phyloP scores from a whole-genome alignment of 768 basidiomycete genomes.

The Mycena vitilis region DNA sequence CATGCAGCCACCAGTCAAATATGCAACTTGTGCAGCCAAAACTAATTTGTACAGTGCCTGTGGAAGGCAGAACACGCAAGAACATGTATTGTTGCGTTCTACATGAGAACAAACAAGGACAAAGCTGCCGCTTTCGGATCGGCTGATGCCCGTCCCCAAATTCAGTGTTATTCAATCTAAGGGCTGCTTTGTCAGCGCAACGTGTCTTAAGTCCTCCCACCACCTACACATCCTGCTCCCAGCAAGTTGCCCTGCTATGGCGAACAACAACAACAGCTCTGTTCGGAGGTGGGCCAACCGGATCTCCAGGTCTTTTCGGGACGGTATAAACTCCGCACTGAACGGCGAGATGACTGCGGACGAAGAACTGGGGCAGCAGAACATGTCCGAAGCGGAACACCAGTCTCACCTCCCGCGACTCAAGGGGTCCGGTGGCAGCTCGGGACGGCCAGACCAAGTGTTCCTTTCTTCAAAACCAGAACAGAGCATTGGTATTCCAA shows the following conservation, averaged over 20 bases:
- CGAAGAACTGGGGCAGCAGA: constrained; percentile 9
- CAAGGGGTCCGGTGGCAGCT: constrained; percentile 6
- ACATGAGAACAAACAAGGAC: too few species aligned
- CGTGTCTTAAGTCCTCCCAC: neutral
- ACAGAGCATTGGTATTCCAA: constrained; percentile 3
- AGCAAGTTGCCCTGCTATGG: neutral
- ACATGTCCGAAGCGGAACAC: neutral
- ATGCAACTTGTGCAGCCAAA: too few species aligned
- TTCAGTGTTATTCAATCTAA: too few species aligned
- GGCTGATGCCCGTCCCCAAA: too few species aligned
- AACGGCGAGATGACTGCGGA: neutral
- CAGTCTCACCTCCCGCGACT: constrained; percentile 10
- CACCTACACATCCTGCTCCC: neutral
- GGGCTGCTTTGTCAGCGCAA: neutral
- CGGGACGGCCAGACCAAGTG: constrained; percentile 10
- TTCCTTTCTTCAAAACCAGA: neutral
- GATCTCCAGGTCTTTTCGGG: neutral
- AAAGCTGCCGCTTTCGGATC: too few species aligned
- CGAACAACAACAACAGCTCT: neutral
- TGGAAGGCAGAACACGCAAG: too few species aligned
- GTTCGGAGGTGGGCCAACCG: neutral
- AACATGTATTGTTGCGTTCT: too few species aligned
- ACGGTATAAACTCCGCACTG: neutral
- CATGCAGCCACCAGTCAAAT: too few species aligned
- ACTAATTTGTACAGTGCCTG: too few species aligned